Conservation (phyloP, 192 early-diverging fungal species). For the Spizellomyces punctatus region DNA sequence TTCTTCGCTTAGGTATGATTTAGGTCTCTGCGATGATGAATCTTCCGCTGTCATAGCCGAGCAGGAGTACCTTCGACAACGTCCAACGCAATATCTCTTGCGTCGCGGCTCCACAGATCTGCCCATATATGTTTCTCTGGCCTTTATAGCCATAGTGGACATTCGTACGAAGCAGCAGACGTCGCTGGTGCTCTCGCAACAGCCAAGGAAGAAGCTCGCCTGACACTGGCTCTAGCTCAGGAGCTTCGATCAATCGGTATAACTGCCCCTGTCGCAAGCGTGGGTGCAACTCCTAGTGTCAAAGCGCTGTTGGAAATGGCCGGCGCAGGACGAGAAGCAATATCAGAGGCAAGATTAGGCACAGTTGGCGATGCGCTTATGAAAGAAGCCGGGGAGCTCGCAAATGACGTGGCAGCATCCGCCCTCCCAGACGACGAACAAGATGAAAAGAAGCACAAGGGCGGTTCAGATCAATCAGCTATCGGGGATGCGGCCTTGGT, state of each 20-base stretch:
- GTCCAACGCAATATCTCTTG: constrained; percentile 4
- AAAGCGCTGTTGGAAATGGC: constrained; percentile 19
- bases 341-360: constrained; percentile 21
- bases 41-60: neutral
- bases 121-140: constrained; percentile 20
- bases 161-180: constrained; percentile 12
- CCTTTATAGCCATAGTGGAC: constrained; percentile 27
- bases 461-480: too few relatives aligned
- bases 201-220: constrained; percentile 12
- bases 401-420: constrained; percentile 13
- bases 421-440: constrained; percentile 15
- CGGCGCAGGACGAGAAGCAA: constrained; percentile 14
- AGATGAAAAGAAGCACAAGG: neutral
- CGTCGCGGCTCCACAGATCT: constrained; percentile 16
- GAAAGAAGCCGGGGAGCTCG: constrained; percentile 1
- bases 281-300: constrained; percentile 26
- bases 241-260: constrained; percentile 21
- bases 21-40: neutral
- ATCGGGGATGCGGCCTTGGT: neutral
- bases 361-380: neutral
- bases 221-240: constrained; percentile 20
- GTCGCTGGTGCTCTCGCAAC: constrained; percentile 3
- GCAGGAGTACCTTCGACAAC: constrained; percentile 10
- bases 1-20: neutral
- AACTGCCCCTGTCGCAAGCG: constrained; percentile 19